Conservation (phyloP, 768 basidiomycete species). For the Tricholoma terreum region DNA sequence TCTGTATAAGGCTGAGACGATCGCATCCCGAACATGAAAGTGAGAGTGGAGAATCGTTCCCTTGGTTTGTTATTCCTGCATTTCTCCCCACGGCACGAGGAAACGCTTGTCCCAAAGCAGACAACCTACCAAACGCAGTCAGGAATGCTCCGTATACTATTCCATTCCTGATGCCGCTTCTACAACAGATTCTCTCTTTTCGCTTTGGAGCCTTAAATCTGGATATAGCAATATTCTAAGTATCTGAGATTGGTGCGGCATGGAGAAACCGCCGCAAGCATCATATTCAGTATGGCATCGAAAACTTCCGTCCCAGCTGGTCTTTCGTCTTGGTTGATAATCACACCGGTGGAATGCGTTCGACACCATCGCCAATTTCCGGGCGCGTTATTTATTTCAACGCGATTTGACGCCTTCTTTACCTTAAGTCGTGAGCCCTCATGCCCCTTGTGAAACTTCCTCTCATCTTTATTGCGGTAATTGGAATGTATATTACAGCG, state of each 20-base stretch:
- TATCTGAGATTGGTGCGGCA: slow-evolving; percentile 18
- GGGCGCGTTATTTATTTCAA: neutral
- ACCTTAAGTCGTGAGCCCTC: too few species aligned
- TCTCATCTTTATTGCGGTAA: slow-evolving; percentile 30
- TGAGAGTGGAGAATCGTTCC: too few species aligned
- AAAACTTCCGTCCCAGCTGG: neutral
- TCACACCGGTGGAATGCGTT: neutral
- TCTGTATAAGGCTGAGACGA: too few species aligned
- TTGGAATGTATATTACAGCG: slow-evolving; percentile 36
- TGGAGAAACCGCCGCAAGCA: slow-evolving; percentile 10
- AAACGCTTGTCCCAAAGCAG: neutral
- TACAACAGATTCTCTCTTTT: neutral
- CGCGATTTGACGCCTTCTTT: neutral
- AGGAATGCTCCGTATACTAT: neutral
- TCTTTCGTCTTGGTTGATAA: neutral
- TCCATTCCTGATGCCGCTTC: neutral
- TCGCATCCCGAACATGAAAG: too few species aligned
- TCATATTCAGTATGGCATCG: slow-evolving; percentile 10
- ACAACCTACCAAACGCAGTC: neutral
- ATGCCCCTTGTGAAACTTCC: slow-evolving; percentile 33
- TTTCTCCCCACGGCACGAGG: neutral
- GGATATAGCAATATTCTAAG: neutral
- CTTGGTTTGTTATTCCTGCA: too few species aligned
- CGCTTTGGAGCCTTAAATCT: neutral
- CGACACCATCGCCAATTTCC: neutral